Evolutionary conservation across 2,329 filamentous ascomycete species (phyloP).

Genomic region (Monilinia fructigena): DNA sequence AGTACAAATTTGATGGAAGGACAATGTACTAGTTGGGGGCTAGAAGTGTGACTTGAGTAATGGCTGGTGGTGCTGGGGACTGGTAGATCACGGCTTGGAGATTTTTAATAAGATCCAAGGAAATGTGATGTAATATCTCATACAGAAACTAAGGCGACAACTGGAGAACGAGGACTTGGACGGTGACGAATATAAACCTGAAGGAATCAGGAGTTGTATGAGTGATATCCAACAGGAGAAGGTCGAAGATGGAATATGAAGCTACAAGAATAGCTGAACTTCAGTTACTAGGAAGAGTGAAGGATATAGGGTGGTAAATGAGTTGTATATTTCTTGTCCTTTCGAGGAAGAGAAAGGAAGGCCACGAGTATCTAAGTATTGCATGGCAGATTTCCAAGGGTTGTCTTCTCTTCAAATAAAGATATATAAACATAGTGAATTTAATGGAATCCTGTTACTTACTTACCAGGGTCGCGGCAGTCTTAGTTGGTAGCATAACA

Average conservation of each 20-base stretch:
- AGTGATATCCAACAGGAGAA: slow-evolving; percentile 9
- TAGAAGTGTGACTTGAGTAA: slow-evolving; percentile 19
- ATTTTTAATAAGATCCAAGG: slow-evolving; percentile 17
- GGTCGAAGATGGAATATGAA: slow-evolving; percentile 7
- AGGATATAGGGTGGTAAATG: slow-evolving; percentile 19
- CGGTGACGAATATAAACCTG: slow-evolving; percentile 3
- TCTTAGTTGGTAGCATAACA: slow-evolving; percentile 1
- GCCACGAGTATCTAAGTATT: slow-evolving; percentile 21
- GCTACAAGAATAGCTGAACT: slow-evolving; percentile 16
- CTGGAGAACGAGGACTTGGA: slow-evolving; percentile 14
- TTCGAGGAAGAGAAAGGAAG: slow-evolving; percentile 17
- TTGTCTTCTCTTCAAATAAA: slow-evolving; percentile 20
- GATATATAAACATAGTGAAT: slow-evolving; percentile 21
- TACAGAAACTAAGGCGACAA: slow-evolving; percentile 19
- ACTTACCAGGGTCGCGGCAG: slow-evolving; percentile 21
- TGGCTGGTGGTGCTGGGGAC: neutral
- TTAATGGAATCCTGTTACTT: slow-evolving; percentile 15
- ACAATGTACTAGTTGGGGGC: slow-evolving; percentile 23
- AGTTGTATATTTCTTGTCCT: slow-evolving; percentile 13
- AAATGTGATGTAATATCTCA: slow-evolving; percentile 20
- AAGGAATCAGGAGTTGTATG: slow-evolving; percentile 15
- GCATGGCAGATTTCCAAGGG: slow-evolving; percentile 22
- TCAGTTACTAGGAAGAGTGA: slow-evolving; percentile 6
- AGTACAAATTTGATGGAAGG: slow-evolving; percentile 25
- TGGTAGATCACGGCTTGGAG: slow-evolving; percentile 10